Base-by-base conservation (phyloP, 139 green algal genomes). In the Eudorina sp. region DNA sequence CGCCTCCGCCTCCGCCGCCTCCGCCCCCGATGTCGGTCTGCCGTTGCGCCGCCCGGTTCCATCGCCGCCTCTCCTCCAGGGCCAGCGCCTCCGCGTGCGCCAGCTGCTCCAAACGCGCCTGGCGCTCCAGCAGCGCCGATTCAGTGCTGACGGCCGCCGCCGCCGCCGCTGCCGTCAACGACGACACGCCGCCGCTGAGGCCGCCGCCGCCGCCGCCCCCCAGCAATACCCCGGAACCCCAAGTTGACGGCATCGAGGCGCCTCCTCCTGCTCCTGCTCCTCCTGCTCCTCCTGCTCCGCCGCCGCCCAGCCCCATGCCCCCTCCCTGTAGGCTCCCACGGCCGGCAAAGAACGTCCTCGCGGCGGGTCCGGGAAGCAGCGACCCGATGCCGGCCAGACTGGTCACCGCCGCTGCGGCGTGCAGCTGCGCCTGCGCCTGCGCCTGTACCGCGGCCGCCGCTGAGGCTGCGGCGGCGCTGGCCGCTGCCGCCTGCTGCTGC, bases 61-160 rank as follows among this genome's bases (percentile, higher is more conserved):
- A 11, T 19, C 53, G 53, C 4, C 25, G 23, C 40, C 31, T n/a
- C 55, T 85, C 55, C 38, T 74, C 78, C 53, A 36, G 58, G 19
- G 58, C 53, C 55, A 45, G 55, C 25, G 38, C 38, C 53, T 85
- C 78, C 38, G n/a, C n/a, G n/a, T n/a, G n/a, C n/a, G n/a, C n/a
- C n/a, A 85, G 55, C 27, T 64, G 46, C 78, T 85, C 78, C 23
- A 85, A 55, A 25, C 62, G 55, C 40, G 53, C 53, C 78, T 38
- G 55, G n/a, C 55, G 55, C 78, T 73, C 78, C 7, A 53, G 78
- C 58, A 85, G 14, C 25, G 34, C 55, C 23, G 78, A 40, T 36
- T 85, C 38, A 16, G 25, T 23, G 79, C 45, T 58, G 29, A 25
- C 53, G 13, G 79, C 79, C 77, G 25, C 43, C 34, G 8, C 34